These are phyloP conservation scores for Tetrapisispora phaffii DNA, from an alignment of 805 yeast genomes.

Conservation along the genomic window DNA sequence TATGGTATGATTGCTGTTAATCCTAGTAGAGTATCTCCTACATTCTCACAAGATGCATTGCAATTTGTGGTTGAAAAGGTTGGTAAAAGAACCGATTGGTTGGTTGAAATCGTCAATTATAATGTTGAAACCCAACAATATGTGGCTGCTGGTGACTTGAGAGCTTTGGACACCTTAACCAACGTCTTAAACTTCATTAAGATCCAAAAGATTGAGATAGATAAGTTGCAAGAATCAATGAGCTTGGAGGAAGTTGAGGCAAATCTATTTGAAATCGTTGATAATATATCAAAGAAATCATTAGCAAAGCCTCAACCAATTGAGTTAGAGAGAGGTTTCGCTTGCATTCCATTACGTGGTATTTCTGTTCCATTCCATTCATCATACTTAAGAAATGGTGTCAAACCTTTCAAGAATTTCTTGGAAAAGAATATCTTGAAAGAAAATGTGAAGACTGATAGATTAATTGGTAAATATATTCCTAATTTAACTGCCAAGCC, in stretches of 20 bases:
- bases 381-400: conserved; percentile 96
- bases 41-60: conserved; percentile 88
- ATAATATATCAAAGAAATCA: conserved; percentile 74
- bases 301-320: conserved; percentile 91
- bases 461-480: conserved; percentile 88
- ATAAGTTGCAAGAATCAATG: conserved; percentile 71
- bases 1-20: conserved; percentile 99
- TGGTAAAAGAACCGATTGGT: conserved; percentile 76
- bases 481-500: conserved; percentile 99
- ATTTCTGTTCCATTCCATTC: conserved; percentile 99
- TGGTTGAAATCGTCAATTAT: conserved; percentile 94
- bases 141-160: conserved; percentile 96
- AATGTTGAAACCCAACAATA: conserved; percentile 97
- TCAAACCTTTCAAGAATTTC: conserved; percentile 97
- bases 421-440: conserved; percentile 90
- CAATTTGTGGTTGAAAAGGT: conserved; percentile 90
- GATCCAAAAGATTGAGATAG: conserved; percentile 88
- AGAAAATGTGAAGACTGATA: conserved; percentile 90
- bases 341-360: conserved; percentile 96
- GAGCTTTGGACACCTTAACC: conserved; percentile 86
- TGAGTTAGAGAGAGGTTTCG: conserved; percentile 94
- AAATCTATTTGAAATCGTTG: conserved; percentile 80
- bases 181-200: conserved; percentile 90
- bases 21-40: conserved; percentile 83
- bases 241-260: conserved; percentile 80